Percentiles rank a stretch among this genome's conserved stretches.
Conservation (phyloP, 805 yeast genomes). For the Maudiozyma bulderi region DNA sequence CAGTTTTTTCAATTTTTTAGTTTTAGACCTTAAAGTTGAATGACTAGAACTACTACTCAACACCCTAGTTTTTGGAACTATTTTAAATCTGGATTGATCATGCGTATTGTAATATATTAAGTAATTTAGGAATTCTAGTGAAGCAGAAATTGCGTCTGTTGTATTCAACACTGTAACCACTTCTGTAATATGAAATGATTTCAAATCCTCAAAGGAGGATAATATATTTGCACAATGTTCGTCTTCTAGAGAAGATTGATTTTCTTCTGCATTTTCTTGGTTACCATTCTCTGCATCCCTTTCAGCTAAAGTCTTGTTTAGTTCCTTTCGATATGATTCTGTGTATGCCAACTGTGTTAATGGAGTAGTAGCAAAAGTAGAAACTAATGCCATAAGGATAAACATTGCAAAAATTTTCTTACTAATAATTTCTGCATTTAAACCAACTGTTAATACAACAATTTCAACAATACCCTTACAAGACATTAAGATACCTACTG, state of each 20-base stretch:
- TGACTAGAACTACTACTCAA: constrained; percentile 14
- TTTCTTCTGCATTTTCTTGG: background rate
- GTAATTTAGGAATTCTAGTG: constrained; percentile 23
- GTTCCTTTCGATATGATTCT: constrained; percentile 44
- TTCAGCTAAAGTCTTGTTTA: constrained; percentile 26
- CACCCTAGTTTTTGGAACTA: background rate
- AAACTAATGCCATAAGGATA: constrained; percentile 69
- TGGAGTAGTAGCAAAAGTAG: constrained; percentile 76
- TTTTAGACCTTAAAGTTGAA: constrained; percentile 12
- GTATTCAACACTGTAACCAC: constrained; percentile 20
- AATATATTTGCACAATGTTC: constrained; percentile 1
- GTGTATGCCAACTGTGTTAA: constrained; percentile 57
- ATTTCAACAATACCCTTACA: constrained; percentile 85
- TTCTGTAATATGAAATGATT: constrained; percentile 11
- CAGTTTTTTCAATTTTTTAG: constrained; percentile 12
- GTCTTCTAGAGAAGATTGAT: background rate
- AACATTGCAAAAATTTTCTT: constrained; percentile 68
- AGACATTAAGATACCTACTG: constrained; percentile 77
- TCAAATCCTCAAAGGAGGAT: constrained; percentile 14
- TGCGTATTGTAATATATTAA: constrained; percentile 10
- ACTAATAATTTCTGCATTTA: constrained; percentile 58
- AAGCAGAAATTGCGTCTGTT: constrained; percentile 24
- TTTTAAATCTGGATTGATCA: background rate
- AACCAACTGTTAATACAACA: constrained; percentile 66
- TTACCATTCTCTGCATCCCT: constrained; percentile 2